Conservation (phyloP, 768 basidiomycete genomes). For the Termitomyces eurrhizus region DNA sequence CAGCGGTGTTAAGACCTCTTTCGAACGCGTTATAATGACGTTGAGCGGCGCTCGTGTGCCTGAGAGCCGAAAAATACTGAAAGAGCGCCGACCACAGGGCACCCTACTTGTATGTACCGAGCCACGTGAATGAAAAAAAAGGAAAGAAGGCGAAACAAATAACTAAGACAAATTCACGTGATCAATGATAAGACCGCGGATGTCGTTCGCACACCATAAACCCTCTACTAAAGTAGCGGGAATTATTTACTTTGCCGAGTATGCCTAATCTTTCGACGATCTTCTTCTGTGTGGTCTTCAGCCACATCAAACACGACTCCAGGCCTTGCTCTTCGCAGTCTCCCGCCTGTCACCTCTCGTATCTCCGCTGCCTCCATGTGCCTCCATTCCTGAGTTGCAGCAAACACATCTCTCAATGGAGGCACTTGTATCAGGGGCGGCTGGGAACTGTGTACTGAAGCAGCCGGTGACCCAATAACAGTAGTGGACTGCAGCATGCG, state of each 20-base stretch:
- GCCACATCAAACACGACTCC: conserved; percentile 65
- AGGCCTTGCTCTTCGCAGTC: conserved; percentile 44
- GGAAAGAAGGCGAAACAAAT: no score
- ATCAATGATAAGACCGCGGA: no score
- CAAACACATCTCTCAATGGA: conserved; percentile 56
- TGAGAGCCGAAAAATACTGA: no score
- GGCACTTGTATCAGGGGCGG: conserved; percentile 50
- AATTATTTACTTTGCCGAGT: conserved; percentile 9
- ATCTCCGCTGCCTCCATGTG: conserved; percentile 55
- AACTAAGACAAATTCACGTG: no score
- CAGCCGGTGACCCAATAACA: conserved; percentile 69
- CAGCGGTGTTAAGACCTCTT: no score
- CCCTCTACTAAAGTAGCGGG: no score
- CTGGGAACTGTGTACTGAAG: conserved; percentile 53
- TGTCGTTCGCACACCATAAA: no score
- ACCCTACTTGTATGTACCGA: no score
- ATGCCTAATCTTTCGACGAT: conserved; percentile 18
- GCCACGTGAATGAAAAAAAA: no score
- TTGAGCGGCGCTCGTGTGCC: no score
- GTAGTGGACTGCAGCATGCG: conserved; percentile 52
- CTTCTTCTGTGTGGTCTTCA: conserved; percentile 48
- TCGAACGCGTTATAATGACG: no score
- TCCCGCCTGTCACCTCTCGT: conserved; percentile 33
- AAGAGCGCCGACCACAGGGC: no score
- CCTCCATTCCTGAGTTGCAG: conserved; percentile 70